Evolutionary conservation across 208 protist species (phyloP), one percentile per base, ranked within the genome.

Genomic region (Tritrichomonas foetus): DNA sequence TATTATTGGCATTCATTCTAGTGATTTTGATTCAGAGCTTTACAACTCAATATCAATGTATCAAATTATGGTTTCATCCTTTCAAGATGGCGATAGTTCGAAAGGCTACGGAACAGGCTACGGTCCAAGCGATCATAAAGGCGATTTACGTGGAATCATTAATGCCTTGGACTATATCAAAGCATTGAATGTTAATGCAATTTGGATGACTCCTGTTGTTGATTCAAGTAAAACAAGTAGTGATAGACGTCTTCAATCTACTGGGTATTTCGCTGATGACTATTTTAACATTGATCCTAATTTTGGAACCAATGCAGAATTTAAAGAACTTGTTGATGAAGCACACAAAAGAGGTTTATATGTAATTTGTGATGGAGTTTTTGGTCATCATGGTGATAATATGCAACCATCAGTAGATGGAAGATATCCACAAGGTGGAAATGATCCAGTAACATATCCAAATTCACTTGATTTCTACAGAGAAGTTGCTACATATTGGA

Each of bases 201-300:
- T 93, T 11, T 93, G 89, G 89, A 33, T 93, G 13, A 93, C 89
- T 33, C 89, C 89, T 74, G 39, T 93, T 16, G 66, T 93, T 47
- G 50, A 93, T 72, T 69, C 50, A 36, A 93, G 1, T 20, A 36
- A 22, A 30, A 36, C 33, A 25, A 11, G 30, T 27, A 30, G 57
- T 44, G 89, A 44, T 53, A 39, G n/a, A 39, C 13, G 33, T 27
- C 47, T 89, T 27, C 78, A 89, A 57, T 89, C 78, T 33, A 89
- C 78, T 30, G 78, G 78, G 0, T 93, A 93, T 25, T 93, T 64
- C 16, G 33, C 50, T 11, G 72, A 22, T 30, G 55, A 93, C 16
- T 69, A 64, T 27, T 72, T 69, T 39, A 72, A 49, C 13, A 22
- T 93, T 49, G 89, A 93, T 39, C 89, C 89, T n/a, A 69, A 69